phyloP scores from a whole-genome alignment of 495 filamentous ascomycete species.

The Talaromyces stipitatus region DNA sequence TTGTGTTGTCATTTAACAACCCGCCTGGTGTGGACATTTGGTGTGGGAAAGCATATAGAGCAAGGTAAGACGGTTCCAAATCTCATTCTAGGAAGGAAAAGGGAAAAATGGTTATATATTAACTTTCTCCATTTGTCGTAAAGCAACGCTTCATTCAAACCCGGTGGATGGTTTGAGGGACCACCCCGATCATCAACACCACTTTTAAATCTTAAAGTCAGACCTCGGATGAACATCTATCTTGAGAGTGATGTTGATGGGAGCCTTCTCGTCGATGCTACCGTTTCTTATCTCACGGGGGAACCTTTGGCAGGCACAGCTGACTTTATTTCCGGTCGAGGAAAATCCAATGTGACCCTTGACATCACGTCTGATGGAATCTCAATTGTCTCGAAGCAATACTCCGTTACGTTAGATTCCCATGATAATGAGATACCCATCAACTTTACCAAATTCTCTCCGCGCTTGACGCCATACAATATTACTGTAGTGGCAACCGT shows the following conservation, averaged over 20 bases:
- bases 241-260: slow-evolving; percentile 42
- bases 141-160: slow-evolving; percentile 50
- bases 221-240: slow-evolving; percentile 56
- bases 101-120: no score
- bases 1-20: slow-evolving; percentile 15
- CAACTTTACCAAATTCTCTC: slow-evolving; percentile 32
- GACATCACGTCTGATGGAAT: slow-evolving; percentile 3
- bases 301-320: slow-evolving; percentile 25
- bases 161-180: slow-evolving; percentile 47
- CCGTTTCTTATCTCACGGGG: slow-evolving; percentile 44
- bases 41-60: slow-evolving; percentile 53
- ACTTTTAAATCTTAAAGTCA: slow-evolving; percentile 48
- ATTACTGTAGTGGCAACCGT: slow-evolving; percentile 14
- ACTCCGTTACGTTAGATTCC: slow-evolving; percentile 33
- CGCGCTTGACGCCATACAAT: slow-evolving; percentile 38
- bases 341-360: slow-evolving; percentile 4
- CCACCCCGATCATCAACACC: slow-evolving; percentile 36
- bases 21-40: slow-evolving; percentile 31
- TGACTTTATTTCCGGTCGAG: neutral
- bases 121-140: neutral
- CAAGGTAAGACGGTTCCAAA: slow-evolving; percentile 30
- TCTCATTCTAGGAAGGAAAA: no score
- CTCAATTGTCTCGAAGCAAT: slow-evolving; percentile 14
- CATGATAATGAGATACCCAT: slow-evolving; percentile 38
- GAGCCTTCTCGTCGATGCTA: slow-evolving; percentile 54